Evolutionary conservation across 2,329 filamentous ascomycete species (phyloP), one percentile per base, ranked within the genome.

Genomic region (Penicillium sp.): DNA sequence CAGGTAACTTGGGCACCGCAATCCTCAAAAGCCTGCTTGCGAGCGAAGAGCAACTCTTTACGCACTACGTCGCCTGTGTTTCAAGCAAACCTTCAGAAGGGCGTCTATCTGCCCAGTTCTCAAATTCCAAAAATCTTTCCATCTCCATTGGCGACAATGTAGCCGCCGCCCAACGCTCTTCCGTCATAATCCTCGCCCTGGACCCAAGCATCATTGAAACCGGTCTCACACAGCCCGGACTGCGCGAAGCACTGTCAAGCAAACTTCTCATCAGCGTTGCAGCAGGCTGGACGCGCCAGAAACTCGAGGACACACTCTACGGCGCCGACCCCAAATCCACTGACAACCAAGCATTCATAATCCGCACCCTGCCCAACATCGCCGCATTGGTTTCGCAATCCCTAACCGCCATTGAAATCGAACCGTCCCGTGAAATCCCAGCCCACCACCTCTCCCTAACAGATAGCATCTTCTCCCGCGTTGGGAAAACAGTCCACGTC

Each of bases 391-490:
- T 77, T 1, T 77, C 78, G 0, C 75, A 82, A 55, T 81, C 79
- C 0, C 69, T 81, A 49, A 82, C 82, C 8, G 82, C 85, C 9
- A 83, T 87, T 55, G 80, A 82, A 41, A 81, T 76, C 1, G 76
- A 77, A 1, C 81, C 82, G 1, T n/a, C 45, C 4, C 19, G 17
- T 0, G 76, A 81, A 1, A 75, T 84, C 1, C 71, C 75, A 1
- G 66, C 74, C 1, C 67, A 74, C 11, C 85, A 83, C 35, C 55
- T 71, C 17, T 38, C 64, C 8, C 60, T 71, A 4, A 70, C 69
- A 7, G 70, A 69, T 0, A 60, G 59, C 78, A 85, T 89, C 41
- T 89, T 89, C 75, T 81, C 78, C 11, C 80, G 81, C 2, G 76
- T 82, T 29, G 81, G 81, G 5, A 72, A 74, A 8, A 81, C 84